Evolutionary conservation across 352 stramenopile species (phyloP), one percentile per base, ranked within the genome.

Genomic region (Pythium plurisporium): DNA sequence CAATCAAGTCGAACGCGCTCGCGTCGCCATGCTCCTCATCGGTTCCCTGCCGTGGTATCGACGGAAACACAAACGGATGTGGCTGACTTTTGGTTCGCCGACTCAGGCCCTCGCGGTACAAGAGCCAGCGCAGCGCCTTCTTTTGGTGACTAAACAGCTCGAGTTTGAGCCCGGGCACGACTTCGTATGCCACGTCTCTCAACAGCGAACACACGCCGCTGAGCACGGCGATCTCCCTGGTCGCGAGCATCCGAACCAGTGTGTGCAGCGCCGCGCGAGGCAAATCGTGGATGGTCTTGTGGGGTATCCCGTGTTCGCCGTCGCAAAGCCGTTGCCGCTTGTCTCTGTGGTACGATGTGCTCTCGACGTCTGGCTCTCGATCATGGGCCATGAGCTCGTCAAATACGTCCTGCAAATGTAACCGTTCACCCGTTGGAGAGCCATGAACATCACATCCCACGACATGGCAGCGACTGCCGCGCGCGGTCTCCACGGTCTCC

Each of bases 161-260:
- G 26, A 94, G 63, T 29, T 87, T 79, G 7, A 94, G 59, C 4
- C 82, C 80, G 19, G 82, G 85, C 10, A 90, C 85, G 36, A 90
- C 82, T 63, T 92, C 85, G 59, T 94, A 94, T 36, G 85, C 65
- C 50, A 94, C 62, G 51, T 92, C 73, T 67, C 91, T 82, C 25
- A 92, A 91, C 53, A 87, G 57, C 6, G 78, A 84, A 62, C 79
- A 91, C 3, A 89, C 79, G 3, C 61, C 61, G 33, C 79, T 86
- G 11, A 90, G 50, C 8, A 69, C 66, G 5, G 82, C 79, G 23
- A 94, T 54, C 11, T 87, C 76, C 6, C 73, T 68, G 27, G 85
- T 70, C 29, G 80, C 72, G 41, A 91, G 69, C 31, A 89, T 69
- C 34, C 72, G 74, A 25, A 94, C 62, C 12, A 92, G 62, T 11